Base-by-base conservation (phyloP, 371 early-diverging fungal species). In the Mucor piriformis region DNA sequence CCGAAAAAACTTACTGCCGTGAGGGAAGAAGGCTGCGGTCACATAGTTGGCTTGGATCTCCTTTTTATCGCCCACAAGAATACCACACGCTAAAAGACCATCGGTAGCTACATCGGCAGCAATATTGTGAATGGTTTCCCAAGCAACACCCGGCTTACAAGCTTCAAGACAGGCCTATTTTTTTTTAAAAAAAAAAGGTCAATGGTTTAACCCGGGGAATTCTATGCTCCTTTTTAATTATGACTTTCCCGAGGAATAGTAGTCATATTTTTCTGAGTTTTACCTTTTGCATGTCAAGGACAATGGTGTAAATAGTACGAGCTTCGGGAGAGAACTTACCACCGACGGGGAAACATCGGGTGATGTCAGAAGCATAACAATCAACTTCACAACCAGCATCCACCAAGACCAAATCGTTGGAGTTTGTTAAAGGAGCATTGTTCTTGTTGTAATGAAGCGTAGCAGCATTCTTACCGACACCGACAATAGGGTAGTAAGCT, bases 311-410 rank as follows among this genome's bases (percentile, higher is more conserved):
- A 55, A 93, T 85, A 15, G 72, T 83, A 59, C 87, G 86, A 48
- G 87, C 89, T 61, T 91, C 88, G 20, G 79, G 81, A 35, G 88
- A 74, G 70, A 91, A 95, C 63, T 84, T 84, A 24, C 92, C 90
- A 44, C 88, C 90, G 25, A 90, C 83, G 3, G 97, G 97, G 85
- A 87, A 97, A 34, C 88, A 88, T 25, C 95, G 85, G 3, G 95
- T 96, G 66, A 96, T 94, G 58, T 96, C 95, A 15, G 89, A 85
- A 35, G 94, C 92, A 72, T 96, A 95, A 76, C 84, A 85, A 25
- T 83, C 69, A 56, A 69, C 79, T 66, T 94, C 93, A 63, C 91
- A 91, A 43, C 93, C 97, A 54, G 93, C 95, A 74, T 95, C 97
- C 12, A 95, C 90, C 35, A 95, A 73, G 40, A 95, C 81, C 48